A percentile compares a stretch with the other conserved stretches of the same genome.
Conservation (phyloP, 75 land plant species). For the Picea glauca region DNA sequence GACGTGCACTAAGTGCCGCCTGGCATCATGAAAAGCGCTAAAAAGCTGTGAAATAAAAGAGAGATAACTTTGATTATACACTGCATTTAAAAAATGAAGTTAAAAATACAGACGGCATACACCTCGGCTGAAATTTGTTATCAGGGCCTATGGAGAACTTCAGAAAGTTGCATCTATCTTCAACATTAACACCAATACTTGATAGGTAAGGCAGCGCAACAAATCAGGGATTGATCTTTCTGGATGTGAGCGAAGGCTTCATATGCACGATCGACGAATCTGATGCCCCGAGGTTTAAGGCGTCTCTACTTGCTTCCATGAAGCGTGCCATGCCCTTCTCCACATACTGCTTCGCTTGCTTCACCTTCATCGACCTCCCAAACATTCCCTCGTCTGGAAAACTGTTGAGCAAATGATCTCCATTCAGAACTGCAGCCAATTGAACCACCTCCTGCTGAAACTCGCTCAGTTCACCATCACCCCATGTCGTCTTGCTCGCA, state of each 20-base stretch:
- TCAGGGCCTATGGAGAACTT: too few relatives aligned
- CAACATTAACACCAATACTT: too few relatives aligned
- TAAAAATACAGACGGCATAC: too few relatives aligned
- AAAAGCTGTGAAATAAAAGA: too few relatives aligned
- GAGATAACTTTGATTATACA: too few relatives aligned
- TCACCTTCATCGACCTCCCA: not conserved
- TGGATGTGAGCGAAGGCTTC: conserved; percentile 3
- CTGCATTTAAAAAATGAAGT: too few relatives aligned
- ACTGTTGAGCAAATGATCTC: conserved; percentile 26
- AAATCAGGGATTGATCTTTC: not conserved
- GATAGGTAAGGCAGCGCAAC: too few relatives aligned
- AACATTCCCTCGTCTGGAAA: not conserved
- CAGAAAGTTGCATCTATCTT: too few relatives aligned
- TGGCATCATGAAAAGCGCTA: too few relatives aligned
- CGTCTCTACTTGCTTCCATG: not conserved
- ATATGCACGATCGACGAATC: not conserved
- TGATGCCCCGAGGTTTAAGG: not conserved
- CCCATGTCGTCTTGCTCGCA: not conserved
- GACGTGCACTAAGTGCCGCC: too few relatives aligned
- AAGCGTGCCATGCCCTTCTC: not conserved
- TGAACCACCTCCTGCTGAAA: conserved; percentile 86
- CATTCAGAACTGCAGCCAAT: conserved; percentile 73
- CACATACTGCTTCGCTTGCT: not conserved
- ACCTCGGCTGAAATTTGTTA: too few relatives aligned
- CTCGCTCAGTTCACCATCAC: conserved; percentile 25